Conservation (phyloP, 208 protist genomes). For the Wallacemonas sp. region DNA sequence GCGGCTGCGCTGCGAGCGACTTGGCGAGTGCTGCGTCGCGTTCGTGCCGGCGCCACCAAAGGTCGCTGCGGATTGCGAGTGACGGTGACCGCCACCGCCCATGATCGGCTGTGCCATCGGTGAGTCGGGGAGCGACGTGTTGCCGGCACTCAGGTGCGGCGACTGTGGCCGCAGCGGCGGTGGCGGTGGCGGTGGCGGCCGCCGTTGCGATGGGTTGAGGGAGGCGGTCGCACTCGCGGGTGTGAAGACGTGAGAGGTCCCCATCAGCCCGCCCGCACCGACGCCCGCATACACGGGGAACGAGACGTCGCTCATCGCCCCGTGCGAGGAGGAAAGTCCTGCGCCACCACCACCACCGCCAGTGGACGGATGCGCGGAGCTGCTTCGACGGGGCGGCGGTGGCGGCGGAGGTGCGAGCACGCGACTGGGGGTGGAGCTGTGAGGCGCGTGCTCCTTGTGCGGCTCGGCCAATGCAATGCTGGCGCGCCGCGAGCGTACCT, state of each 20-base stretch:
- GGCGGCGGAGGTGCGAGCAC: not conserved
- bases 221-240: not conserved
- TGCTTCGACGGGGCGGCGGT: not conserved
- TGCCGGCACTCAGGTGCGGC: not conserved
- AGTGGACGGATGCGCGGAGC: not conserved
- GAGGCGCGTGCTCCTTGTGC: not conserved
- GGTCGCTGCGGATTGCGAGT: not conserved
- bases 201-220: not conserved
- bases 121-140: not conserved
- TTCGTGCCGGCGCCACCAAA: not conserved
- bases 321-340: not conserved
- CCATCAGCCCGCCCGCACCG: not conserved
- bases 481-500: not conserved
- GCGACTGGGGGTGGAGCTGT: no score
- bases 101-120: not conserved
- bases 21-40: conserved; percentile 16
- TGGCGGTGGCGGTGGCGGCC: not conserved
- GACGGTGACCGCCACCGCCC: not conserved
- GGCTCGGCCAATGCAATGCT: not conserved
- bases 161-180: not conserved
- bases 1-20: conserved; percentile 30
- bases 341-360: not conserved
- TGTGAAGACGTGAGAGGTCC: not conserved
- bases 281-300: not conserved
- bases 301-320: not conserved